Conservation (phyloP, 805 yeast genomes). For the Zygosaccharomyces pseudorouxii region DNA sequence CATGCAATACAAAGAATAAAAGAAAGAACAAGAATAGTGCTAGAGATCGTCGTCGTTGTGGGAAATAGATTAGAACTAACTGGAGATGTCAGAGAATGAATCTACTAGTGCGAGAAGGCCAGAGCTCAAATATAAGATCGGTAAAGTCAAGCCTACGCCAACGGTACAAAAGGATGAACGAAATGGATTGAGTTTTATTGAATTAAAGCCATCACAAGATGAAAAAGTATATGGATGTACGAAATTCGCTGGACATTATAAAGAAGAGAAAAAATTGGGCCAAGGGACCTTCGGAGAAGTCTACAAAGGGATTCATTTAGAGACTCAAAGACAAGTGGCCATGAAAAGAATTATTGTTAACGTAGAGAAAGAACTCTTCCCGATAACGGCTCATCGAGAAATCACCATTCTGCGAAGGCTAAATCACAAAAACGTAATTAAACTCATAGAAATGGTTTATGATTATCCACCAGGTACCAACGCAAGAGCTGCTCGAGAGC, state of each 20-base stretch:
- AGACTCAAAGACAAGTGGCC: constrained; percentile 65
- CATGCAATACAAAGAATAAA: background rate
- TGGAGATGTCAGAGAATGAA: constrained; percentile 5
- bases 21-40: background rate
- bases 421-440: constrained; percentile 66
- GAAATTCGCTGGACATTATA: constrained; percentile 28
- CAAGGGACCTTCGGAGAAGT: constrained; percentile 92
- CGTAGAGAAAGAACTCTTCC: constrained; percentile 55
- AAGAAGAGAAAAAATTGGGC: constrained; percentile 51
- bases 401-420: constrained; percentile 73
- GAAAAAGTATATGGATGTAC: constrained; percentile 35
- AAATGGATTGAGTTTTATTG: constrained; percentile 29
- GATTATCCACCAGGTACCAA: constrained; percentile 37
- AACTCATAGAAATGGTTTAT: constrained; percentile 72
- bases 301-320: constrained; percentile 57
- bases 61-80: background rate
- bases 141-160: constrained; percentile 35
- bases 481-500: constrained; percentile 5
- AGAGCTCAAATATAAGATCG: constrained; percentile 32
- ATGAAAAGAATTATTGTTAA: constrained; percentile 73
- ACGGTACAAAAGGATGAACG: constrained; percentile 26
- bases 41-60: background rate
- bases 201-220: constrained; percentile 22
- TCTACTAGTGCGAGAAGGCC: constrained; percentile 8
- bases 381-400: constrained; percentile 92